Evolutionary conservation across 2,329 filamentous ascomycete species (phyloP).

Genomic region (Colletotrichum orchidophilum): DNA sequence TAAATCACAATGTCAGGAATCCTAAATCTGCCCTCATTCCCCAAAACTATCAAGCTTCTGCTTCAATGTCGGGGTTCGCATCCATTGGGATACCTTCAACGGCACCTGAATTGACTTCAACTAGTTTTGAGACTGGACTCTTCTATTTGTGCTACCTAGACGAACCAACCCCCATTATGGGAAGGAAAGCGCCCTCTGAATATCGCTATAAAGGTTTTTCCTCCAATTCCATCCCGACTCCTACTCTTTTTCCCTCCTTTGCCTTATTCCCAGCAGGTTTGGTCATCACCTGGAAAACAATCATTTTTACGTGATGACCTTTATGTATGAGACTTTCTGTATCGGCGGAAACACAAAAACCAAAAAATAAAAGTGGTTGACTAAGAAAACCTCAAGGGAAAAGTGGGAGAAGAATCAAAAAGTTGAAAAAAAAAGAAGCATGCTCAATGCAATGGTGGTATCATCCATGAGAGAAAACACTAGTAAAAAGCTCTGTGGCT

Average conservation of each 20-base stretch:
- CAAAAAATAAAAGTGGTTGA: conserved; percentile 32
- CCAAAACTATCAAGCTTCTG: no score
- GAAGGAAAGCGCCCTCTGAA: conserved; percentile 19
- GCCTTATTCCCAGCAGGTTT: not conserved
- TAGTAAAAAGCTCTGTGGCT: conserved; percentile 34
- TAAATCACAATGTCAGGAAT: not conserved
- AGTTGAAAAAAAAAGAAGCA: conserved; percentile 41
- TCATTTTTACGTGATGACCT: conserved; percentile 31
- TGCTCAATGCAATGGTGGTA: conserved; percentile 53
- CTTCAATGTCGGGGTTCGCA: no score
- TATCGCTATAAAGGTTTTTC: conserved; percentile 4
- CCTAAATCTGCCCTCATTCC: no score
- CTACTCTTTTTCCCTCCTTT: not conserved
- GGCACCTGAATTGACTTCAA: not conserved
- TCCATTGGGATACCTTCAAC: no score
- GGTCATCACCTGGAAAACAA: conserved; percentile 15
- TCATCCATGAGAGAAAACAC: conserved; percentile 48
- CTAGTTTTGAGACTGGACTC: conserved; percentile 9
- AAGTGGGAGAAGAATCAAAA: conserved; percentile 27
- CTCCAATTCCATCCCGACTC: not conserved
- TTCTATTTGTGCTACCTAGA: conserved; percentile 29
- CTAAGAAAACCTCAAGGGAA: conserved; percentile 26
- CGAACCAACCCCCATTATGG: not conserved
- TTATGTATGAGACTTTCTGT: conserved; percentile 31
- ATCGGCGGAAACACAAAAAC: conserved; percentile 32